Evolutionary conservation across 1,139 yeast species (phyloP).

Genomic region (Pneumocystis murina): DNA sequence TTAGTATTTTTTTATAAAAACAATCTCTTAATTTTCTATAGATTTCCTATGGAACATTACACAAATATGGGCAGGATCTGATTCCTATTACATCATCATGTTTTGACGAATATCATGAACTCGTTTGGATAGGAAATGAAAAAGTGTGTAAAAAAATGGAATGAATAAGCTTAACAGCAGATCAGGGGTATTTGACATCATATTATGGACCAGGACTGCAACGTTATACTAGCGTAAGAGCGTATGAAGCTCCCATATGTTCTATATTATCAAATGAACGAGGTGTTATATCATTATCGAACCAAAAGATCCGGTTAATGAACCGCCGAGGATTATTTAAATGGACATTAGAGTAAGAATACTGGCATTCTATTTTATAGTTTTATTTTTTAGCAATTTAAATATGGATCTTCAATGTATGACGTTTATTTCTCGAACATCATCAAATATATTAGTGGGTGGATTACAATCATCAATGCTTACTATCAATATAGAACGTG

Average conservation of each 20-base stretch:
- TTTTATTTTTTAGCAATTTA: constrained; percentile 25
- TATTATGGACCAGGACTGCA: constrained; percentile 30
- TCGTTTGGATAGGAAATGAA: constrained; percentile 77
- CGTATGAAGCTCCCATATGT: constrained; percentile 21
- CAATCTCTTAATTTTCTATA: neutral
- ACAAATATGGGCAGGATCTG: neutral
- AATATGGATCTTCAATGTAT: constrained; percentile 21
- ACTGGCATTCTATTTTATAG: neutral
- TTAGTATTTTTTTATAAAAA: neutral
- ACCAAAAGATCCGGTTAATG: constrained; percentile 22
- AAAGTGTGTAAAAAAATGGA: constrained; percentile 24
- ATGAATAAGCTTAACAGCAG: constrained; percentile 23
- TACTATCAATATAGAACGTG: constrained; percentile 49
- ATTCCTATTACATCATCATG: constrained; percentile 26
- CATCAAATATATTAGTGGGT: constrained; percentile 33
- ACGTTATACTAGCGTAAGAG: constrained; percentile 31
- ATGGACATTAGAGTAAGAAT: constrained; percentile 15
- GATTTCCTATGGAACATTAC: neutral
- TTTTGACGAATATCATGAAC: constrained; percentile 59
- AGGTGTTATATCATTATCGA: constrained; percentile 23
- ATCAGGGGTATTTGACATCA: constrained; percentile 34
- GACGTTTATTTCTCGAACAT: constrained; percentile 23
- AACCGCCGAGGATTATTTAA: constrained; percentile 25
- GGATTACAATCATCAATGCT: constrained; percentile 34
- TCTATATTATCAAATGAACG: constrained; percentile 25